Evolutionary conservation across 768 basidiomycete genomes (phyloP), one percentile per base, ranked within the genome.

Genomic region (Pleurotus ostreatus): DNA sequence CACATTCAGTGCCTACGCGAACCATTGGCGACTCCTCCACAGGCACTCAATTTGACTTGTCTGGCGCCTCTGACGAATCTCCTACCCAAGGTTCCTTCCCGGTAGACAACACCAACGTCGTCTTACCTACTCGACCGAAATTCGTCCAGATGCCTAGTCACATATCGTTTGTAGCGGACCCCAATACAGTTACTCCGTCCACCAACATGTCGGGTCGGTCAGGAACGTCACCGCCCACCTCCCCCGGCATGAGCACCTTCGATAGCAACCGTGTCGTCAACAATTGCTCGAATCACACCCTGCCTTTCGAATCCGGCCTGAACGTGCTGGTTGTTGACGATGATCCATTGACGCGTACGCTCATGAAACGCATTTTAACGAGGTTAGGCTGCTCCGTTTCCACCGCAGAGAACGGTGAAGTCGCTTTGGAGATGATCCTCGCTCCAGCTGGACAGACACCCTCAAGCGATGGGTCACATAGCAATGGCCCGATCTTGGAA

Each of bases 241-340:
- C 64, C 6, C 69, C 70, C 5, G 68, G 73, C 22, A 57, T 78
- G 46, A 66, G 66, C 40, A 65, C 65, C 55, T 77, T 77, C 56
- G 78, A 79, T 60, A 63, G 67, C 5, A 68, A 65, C 20, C 72
- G 71, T 37, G 71, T 72, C 5, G 75, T 72, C 55, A 74, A 76
- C 5, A 66, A 74, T 3, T 70, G 70, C 4, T 73, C 72, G 1
- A 73, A 66, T 61, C 65, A 70, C 12, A 65, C 68, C 3, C 62
- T 74, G 16, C 67, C 69, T 39, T 75, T 84, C 41, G 82, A 84
- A 53, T 68, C 75, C 4, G 79, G 77, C 6, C 65, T 92, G 61
- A 76, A 77, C 12, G 89, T 89, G 46, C 75, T 92, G 16, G 89
- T 93, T 2, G 92, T 93, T 0, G 92, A 93, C 62, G 90, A 94